Evolutionary conservation across 805 yeast species (phyloP).

Genomic region (Wickerhamomyces tratensis): DNA sequence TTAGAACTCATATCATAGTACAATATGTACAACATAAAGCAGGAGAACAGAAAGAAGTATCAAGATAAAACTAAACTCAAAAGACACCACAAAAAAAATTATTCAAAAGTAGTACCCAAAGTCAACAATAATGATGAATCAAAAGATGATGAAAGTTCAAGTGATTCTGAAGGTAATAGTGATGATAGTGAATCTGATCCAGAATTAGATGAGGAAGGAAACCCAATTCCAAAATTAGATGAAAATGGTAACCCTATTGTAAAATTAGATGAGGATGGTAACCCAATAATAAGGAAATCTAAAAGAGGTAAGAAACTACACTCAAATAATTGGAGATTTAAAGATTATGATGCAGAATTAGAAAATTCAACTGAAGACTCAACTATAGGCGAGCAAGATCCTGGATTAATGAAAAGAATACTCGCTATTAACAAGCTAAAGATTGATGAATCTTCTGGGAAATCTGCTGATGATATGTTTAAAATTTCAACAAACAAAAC

Average conservation of each 20-base stretch:
- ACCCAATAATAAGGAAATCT: background rate
- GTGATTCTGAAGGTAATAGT: slow-evolving; percentile 3
- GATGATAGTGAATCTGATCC: slow-evolving; percentile 10
- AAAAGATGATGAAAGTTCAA: slow-evolving; percentile 2
- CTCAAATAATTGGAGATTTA: slow-evolving; percentile 15
- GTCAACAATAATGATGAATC: slow-evolving; percentile 2
- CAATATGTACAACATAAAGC: slow-evolving; percentile 20
- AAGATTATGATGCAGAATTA: slow-evolving; percentile 8
- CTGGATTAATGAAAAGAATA: slow-evolving; percentile 3
- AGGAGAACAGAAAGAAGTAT: slow-evolving; percentile 31
- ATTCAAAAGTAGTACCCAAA: slow-evolving; percentile 22
- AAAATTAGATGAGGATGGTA: slow-evolving; percentile 6
- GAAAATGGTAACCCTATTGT: background rate
- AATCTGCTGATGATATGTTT: background rate
- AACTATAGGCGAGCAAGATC: slow-evolving; percentile 3
- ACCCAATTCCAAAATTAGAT: slow-evolving; percentile 3
- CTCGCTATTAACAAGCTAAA: slow-evolving; percentile 13
- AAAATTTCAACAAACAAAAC: background rate
- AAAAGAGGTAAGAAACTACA: slow-evolving; percentile 4
- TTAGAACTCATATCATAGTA: too few relatives aligned
- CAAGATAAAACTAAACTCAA: slow-evolving; percentile 30
- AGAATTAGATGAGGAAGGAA: slow-evolving; percentile 8
- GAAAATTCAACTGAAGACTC: slow-evolving; percentile 7
- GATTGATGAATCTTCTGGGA: slow-evolving; percentile 1
- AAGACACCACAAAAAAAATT: slow-evolving; percentile 27